phyloP scores from a whole-genome alignment of 2,329 filamentous ascomycete species.

The Thielaviopsis musarum region DNA sequence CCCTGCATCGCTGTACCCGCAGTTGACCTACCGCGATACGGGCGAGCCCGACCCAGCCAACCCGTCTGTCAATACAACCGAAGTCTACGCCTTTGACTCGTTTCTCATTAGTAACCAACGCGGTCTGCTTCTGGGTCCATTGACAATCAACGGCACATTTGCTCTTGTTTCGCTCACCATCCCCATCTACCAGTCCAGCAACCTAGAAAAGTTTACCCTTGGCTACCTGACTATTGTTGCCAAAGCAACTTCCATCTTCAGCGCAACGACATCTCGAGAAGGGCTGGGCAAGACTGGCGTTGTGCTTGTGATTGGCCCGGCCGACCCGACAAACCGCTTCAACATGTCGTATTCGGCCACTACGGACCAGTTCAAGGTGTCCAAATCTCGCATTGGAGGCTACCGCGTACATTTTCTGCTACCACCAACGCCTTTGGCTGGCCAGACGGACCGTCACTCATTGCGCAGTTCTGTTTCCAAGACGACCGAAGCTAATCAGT shows the following conservation, averaged over 20 bases:
- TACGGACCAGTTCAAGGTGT: conserved; percentile 22
- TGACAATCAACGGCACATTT: conserved; percentile 53
- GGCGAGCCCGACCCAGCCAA: conserved; percentile 25
- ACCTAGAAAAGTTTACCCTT: conserved; percentile 30
- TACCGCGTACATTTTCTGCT: conserved; percentile 40
- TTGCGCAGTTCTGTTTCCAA: conserved; percentile 19
- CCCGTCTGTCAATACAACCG: conserved; percentile 20
- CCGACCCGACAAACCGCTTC: conserved; percentile 49
- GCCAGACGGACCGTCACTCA: conserved; percentile 31
- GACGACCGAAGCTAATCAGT: conserved; percentile 14
- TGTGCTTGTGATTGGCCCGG: conserved; percentile 54
- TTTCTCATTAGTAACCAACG: conserved; percentile 33
- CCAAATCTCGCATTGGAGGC: conserved; percentile 11
- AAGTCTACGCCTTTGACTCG: conserved; percentile 23
- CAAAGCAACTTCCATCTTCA: conserved; percentile 45
- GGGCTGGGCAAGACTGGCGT: conserved; percentile 55
- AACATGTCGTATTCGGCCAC: conserved; percentile 31
- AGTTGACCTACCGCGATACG: conserved; percentile 47
- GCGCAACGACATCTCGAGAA: conserved; percentile 45
- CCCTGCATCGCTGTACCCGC: conserved; percentile 58
- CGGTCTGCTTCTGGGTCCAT: conserved; percentile 60
- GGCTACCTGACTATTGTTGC: conserved; percentile 76
- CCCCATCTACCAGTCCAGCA: conserved; percentile 40
- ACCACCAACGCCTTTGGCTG: conserved; percentile 29
- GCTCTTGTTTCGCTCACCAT: conserved; percentile 68